phyloP scores from a whole-genome alignment of 179 eudicot species.

The Heliamphora pulchella region DNA sequence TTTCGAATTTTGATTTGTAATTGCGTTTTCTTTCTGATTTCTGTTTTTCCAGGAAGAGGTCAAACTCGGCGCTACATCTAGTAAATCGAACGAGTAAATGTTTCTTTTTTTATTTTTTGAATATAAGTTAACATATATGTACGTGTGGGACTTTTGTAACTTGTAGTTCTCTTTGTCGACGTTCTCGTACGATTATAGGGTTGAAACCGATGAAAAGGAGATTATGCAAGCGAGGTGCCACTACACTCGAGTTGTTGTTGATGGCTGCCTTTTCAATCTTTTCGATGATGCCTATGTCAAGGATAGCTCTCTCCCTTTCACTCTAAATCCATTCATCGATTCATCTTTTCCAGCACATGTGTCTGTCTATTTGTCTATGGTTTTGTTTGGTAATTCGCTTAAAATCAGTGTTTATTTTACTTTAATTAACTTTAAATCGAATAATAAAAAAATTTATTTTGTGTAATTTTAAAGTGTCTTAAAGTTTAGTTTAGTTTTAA shows the following conservation, averaged over 20 bases:
- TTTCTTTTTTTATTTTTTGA: neutral
- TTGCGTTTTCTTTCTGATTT: neutral
- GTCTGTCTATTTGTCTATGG: neutral
- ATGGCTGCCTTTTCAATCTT: slow-evolving; percentile 28
- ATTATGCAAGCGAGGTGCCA: slow-evolving; percentile 35
- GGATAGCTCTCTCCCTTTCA: slow-evolving; percentile 20
- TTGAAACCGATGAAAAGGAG: slow-evolving; percentile 22
- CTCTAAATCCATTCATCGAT: neutral
- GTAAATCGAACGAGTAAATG: neutral
- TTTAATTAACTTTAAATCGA: too few relatives aligned
- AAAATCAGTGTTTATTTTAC: too few relatives aligned
- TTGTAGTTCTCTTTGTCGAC: neutral
- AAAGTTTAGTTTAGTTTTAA: too few relatives aligned
- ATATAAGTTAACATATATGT: neutral
- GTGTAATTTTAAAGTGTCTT: too few relatives aligned
- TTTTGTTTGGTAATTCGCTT: too few relatives aligned
- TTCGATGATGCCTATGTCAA: slow-evolving; percentile 41
- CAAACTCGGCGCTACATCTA: neutral
- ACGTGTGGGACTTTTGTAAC: too few relatives aligned
- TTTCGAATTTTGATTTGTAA: neutral
- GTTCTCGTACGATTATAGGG: slow-evolving; percentile 13
- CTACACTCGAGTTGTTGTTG: slow-evolving; percentile 38
- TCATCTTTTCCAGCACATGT: neutral
- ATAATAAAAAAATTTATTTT: too few relatives aligned
- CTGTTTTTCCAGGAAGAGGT: neutral